Conservation (phyloP, 2,329 filamentous ascomycete species). For the Sporothrix globosa region DNA sequence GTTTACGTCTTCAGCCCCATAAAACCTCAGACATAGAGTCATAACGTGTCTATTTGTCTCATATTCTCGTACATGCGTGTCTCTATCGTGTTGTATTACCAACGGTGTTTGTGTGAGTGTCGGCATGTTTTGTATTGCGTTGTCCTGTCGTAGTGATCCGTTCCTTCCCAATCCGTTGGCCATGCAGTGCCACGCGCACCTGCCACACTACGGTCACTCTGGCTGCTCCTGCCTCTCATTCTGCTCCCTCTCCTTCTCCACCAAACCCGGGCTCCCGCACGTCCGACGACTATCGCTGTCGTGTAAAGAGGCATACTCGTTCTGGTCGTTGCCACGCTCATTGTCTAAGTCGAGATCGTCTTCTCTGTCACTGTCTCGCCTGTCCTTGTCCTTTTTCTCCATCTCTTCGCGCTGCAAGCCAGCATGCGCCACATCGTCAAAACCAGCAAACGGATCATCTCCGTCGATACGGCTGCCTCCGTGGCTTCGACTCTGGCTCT, state of each 20-base stretch:
- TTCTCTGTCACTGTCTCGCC: neutral
- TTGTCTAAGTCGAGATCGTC: neutral
- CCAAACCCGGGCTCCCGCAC: neutral
- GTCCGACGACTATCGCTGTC: slow-evolving; percentile 12
- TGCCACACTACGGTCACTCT: neutral
- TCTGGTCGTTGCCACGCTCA: neutral
- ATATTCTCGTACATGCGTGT: slow-evolving; percentile 18
- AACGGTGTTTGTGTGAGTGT: neutral
- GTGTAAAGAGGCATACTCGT: neutral
- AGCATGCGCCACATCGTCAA: slow-evolving; percentile 5
- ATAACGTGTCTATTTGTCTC: slow-evolving; percentile 24
- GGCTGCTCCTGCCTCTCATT: neutral
- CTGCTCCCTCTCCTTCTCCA: neutral
- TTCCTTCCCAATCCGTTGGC: neutral
- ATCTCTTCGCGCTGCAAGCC: neutral
- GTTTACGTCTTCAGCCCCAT: neutral
- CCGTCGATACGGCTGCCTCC: neutral
- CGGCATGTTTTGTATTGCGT: neutral
- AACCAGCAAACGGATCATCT: slow-evolving; percentile 14
- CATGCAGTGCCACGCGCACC: neutral
- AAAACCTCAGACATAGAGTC: neutral
- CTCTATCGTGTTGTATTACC: neutral
- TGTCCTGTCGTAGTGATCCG: neutral
- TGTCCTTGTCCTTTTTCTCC: neutral
- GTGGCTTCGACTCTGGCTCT: slow-evolving; percentile 2